Evolutionary conservation across 192 early-diverging fungal genomes (phyloP).

Genomic region (Umbelopsis sp.): DNA sequence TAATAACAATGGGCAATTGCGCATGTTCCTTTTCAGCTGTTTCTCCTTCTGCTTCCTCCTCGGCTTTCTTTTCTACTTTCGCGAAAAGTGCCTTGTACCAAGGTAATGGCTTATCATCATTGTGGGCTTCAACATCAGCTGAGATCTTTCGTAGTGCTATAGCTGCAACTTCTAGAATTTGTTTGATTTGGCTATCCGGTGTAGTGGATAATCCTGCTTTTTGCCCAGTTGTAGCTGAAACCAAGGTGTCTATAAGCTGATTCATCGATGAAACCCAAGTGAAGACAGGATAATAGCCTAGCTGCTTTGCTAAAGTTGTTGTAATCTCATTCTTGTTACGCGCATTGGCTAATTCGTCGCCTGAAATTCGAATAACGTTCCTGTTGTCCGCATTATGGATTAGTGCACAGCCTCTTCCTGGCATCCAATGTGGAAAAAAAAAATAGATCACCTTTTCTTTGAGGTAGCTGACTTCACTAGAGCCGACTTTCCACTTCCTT

Average conservation of each 20-base stretch:
- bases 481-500: conserved; percentile 78
- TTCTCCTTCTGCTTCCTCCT: conserved; percentile 31
- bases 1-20: conserved; percentile 85
- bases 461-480: conserved; percentile 74
- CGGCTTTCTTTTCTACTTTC: conserved; percentile 19
- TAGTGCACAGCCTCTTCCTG: too few relatives aligned
- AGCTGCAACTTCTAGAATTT: conserved; percentile 84
- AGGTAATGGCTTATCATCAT: not conserved
- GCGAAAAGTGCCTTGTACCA: not conserved
- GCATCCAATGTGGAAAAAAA: not conserved
- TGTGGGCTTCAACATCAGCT: conserved; percentile 24
- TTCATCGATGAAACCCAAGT: conserved; percentile 74
- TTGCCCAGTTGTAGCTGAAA: conserved; percentile 87
- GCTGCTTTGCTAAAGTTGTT: conserved; percentile 75
- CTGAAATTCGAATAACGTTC: conserved; percentile 57
- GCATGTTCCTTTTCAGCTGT: conserved; percentile 42
- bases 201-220: conserved; percentile 85
- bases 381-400: not conserved
- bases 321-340: conserved; percentile 76
- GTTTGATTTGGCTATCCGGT: conserved; percentile 78
- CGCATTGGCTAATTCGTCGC: conserved; percentile 74
- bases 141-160: conserved; percentile 69
- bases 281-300: conserved; percentile 93
- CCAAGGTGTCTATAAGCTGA: conserved; percentile 78
- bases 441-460: conserved; percentile 53